Percentiles rank a stretch among this genome's conserved stretches.
phyloP scores from a whole-genome alignment of 169 alveolate species.

The Perkinsus olseni region DNA sequence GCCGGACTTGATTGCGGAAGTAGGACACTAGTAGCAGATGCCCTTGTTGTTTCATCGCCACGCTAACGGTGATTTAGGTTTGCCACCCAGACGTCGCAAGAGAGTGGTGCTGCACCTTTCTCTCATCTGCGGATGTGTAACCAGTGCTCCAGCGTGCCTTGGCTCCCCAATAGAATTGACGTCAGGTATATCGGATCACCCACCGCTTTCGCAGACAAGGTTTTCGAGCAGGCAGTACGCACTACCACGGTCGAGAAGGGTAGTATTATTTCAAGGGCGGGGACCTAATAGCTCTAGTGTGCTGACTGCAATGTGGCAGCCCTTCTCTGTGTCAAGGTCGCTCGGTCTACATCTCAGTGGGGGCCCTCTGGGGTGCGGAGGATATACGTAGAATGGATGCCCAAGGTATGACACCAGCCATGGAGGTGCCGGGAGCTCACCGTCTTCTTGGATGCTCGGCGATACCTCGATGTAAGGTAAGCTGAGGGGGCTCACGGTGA shows the following conservation, averaged over 20 bases:
- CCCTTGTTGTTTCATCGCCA: background rate
- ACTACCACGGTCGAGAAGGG: background rate
- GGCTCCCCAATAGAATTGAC: background rate
- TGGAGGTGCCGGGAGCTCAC: no score
- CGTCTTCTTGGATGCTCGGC: background rate
- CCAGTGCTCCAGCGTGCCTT: background rate
- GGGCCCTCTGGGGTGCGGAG: conserved; percentile 8
- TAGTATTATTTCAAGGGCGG: background rate
- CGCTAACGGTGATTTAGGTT: background rate
- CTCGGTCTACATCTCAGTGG: background rate
- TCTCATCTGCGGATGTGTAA: background rate
- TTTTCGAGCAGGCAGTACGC: background rate
- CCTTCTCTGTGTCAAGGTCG: background rate
- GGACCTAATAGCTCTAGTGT: background rate
- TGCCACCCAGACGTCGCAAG: background rate
- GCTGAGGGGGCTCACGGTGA: background rate
- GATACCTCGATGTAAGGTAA: no score
- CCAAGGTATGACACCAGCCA: no score
- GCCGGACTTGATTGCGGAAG: conserved; percentile 7
- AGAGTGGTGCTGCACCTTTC: background rate
- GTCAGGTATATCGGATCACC: conserved; percentile 1
- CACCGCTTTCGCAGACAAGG: background rate
- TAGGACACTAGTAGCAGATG: background rate
- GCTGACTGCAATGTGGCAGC: no score
- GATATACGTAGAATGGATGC: background rate